Evolutionary conservation across 495 filamentous ascomycete species (phyloP), one percentile per base, ranked within the genome.

Genomic region (Penicillium subrubescens): DNA sequence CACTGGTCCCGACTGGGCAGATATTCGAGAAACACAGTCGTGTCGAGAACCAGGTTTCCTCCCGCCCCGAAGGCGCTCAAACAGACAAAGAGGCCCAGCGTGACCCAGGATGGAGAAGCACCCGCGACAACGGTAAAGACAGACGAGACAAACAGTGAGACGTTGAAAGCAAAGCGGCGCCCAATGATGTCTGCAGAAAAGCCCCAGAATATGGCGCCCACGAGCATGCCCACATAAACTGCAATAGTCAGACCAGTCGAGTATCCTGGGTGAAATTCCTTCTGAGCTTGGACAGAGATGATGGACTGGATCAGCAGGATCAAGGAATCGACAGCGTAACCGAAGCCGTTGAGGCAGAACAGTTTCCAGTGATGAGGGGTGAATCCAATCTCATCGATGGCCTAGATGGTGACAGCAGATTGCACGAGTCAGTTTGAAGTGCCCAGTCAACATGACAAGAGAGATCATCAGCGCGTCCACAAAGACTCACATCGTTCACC

Each of bases 321-420:
- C 35, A 90, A 71, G 1, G 87, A 90, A 67, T 92, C 89, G 59
- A 91, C 89, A 5, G 87, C 87, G 73, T 81, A 89, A 81, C 88
- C 88, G 72, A 90, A 90, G 31, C 89, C 89, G 62, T 90, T 85
- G 25, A 86, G 72, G 55, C 79, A 78, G 61, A 92, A 92, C 5
- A 92, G 78, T 74, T 90, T 89, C 80, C 81, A 85, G 52, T 92
- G 89, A 67, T 89, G 89, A 31, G 72, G 67, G 0, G 88, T 90
- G 74, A 88, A 89, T 10, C 89, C 88, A 67, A 92, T 90, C 65
- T 91, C 86, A 70, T 92, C 88, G 62, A 92, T 91, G 3, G 88
- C 81, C 87, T 89, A 53, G 21, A 33, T 29, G 46, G 46, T 31
- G 25, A 34, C 17, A 1, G 21, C 4, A 52, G 17, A 55, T 7